A percentile compares a stretch with the other conserved stretches of the same genome.
phyloP scores from a whole-genome alignment of 2,329 filamentous ascomycete species.

The Claviceps fusiformis region DNA sequence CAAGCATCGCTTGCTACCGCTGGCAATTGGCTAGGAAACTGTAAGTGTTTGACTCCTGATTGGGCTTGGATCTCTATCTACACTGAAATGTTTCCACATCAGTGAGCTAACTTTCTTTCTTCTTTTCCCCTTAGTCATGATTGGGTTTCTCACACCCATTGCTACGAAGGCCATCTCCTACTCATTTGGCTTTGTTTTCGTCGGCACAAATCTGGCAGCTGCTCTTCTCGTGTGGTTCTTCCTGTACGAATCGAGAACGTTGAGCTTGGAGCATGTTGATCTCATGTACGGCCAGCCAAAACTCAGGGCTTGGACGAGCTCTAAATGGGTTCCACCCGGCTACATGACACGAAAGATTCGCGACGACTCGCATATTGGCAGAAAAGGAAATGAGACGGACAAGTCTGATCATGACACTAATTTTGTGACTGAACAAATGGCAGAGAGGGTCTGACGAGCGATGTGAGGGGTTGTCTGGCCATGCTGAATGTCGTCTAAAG shows the following conservation, averaged over 20 bases:
- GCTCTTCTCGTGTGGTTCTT: constrained; percentile 54
- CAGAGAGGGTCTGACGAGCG: neutral
- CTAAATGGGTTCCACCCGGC: constrained; percentile 36
- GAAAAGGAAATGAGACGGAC: constrained; percentile 6
- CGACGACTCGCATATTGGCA: constrained; percentile 16
- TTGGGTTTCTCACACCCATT: constrained; percentile 55
- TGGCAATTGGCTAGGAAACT: constrained; percentile 48
- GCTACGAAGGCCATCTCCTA: constrained; percentile 49
- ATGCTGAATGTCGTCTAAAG: neutral
- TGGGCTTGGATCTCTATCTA: too few relatives aligned
- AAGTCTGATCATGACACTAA: constrained; percentile 5
- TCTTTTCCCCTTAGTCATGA: constrained; percentile 31
- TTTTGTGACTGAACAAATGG: constrained; percentile 3
- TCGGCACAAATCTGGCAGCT: constrained; percentile 44
- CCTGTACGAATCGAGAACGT: constrained; percentile 49
- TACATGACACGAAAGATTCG: constrained; percentile 26
- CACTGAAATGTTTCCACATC: neutral
- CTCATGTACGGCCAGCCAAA: constrained; percentile 49
- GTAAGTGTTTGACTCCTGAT: constrained; percentile 12
- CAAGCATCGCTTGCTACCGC: constrained; percentile 41
- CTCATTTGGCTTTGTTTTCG: constrained; percentile 53
- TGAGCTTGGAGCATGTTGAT: constrained; percentile 59
- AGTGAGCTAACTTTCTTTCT: neutral
- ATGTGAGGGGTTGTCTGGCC: too few relatives aligned
- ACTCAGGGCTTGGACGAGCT: constrained; percentile 48